Percentiles rank a stretch among this genome's conserved stretches.
These are phyloP conservation scores for Torulaspora franciscae DNA, from an alignment of 805 yeast species.

Conservation along the genomic window DNA sequence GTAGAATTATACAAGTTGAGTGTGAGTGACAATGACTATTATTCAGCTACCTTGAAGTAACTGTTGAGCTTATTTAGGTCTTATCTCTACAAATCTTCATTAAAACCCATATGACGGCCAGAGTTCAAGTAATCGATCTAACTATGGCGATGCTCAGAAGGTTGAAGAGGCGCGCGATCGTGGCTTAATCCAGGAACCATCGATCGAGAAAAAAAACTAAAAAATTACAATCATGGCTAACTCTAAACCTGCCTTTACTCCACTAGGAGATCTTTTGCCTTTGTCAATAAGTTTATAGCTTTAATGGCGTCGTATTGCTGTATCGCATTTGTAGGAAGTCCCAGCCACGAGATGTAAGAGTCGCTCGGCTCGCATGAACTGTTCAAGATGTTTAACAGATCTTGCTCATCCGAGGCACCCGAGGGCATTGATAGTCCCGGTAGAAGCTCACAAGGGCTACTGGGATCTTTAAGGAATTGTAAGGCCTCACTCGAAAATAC, in stretches of 20 bases:
- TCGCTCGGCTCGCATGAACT: conserved; percentile 12
- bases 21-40: too few relatives aligned
- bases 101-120: too few relatives aligned
- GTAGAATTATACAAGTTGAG: too few relatives aligned
- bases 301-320: not conserved
- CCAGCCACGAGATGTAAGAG: conserved; percentile 13
- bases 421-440: conserved; percentile 14
- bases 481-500: conserved; percentile 7
- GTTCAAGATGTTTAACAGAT: conserved; percentile 3
- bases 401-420: not conserved
- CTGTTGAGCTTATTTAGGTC: too few relatives aligned
- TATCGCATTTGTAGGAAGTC: conserved; percentile 9
- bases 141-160: not conserved
- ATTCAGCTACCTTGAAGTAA: too few relatives aligned
- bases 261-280: not conserved
- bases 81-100: too few relatives aligned
- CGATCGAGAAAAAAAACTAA: not conserved
- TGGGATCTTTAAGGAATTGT: not conserved
- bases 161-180: not conserved
- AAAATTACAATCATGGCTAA: not conserved
- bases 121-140: not conserved
- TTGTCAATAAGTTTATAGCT: not conserved
- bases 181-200: not conserved
- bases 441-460: conserved; percentile 10
- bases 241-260: not conserved